Evolutionary conservation across 2,329 filamentous ascomycete species (phyloP), one percentile per base, ranked within the genome.

Genomic region (Diplocarpon mali): DNA sequence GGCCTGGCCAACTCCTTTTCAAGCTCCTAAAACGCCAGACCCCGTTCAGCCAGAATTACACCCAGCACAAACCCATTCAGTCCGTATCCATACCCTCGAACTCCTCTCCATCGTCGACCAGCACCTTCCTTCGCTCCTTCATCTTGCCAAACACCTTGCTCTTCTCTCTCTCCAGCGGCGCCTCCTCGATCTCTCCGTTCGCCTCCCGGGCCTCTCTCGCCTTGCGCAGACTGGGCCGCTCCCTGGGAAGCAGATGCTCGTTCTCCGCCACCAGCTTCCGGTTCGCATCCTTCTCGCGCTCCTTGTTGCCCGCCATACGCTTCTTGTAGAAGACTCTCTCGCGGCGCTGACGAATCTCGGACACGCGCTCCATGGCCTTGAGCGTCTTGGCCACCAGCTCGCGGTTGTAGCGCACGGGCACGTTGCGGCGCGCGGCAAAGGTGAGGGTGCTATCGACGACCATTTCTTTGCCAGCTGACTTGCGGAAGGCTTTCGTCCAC

Each of bases 401-500:
- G 66, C 92, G 83, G 76, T 95, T 86, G 78, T 98, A 98, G 63
- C 90, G 86, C 50, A 93, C 79, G 54, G 92, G 92, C 28, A 93
- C 78, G 72, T 98, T 95, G 71, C 92, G 85, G 62, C 87, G 84
- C 56, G 87, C 85, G 51, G 86, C 84, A 69, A 96, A 95, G 62
- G 87, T 83, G 49, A 98, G 80, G 28, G 90, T 95, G 60, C 79
- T 84, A 73, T 98, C 92, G 67, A 96, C 89, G 46, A 85, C 85
- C 86, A 94, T 79, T 63, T 80, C 75, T 70, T 88, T 93, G 69
- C 86, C 86, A 46, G 84, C 82, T 14, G 83, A 78, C 63, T 82
- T 83, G 61, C 88, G 83, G 75, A 89, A 90, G 42, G 86, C 80
- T 73, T 95, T 95, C 51, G 90, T 95, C 92, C 90, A 95, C 68